Evolutionary conservation across 1,284 basidiomycete genomes (phyloP).

Genomic region (Phellopilus nigrolimitatus): DNA sequence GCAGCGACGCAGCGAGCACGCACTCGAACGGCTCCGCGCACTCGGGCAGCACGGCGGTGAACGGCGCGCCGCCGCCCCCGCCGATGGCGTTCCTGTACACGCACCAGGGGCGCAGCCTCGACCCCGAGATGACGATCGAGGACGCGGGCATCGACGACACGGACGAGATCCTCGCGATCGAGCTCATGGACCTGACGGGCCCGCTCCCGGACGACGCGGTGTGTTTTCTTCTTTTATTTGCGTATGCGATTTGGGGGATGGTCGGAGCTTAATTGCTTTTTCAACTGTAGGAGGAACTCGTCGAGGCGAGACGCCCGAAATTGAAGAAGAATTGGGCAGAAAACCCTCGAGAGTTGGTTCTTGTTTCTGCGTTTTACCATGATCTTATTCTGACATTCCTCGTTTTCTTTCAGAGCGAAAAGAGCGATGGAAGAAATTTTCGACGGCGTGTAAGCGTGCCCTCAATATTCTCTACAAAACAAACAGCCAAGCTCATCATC

Average conservation of each 20-base stretch:
- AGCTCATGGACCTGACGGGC: slow-evolving; percentile 79
- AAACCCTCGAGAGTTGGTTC: slow-evolving; percentile 62
- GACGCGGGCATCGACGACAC: slow-evolving; percentile 78
- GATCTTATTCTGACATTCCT: slow-evolving; percentile 15
- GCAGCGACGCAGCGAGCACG: slow-evolving; percentile 36
- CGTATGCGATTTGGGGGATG: slow-evolving; percentile 7
- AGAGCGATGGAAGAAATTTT: slow-evolving; percentile 74
- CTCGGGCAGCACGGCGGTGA: slow-evolving; percentile 22
- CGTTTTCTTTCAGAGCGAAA: slow-evolving; percentile 46
- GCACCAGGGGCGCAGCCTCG: slow-evolving; percentile 67
- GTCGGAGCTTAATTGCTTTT: slow-evolving; percentile 5
- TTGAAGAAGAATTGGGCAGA: slow-evolving; percentile 75
- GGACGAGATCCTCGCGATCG: slow-evolving; percentile 80
- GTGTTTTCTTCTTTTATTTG: slow-evolving; percentile 28
- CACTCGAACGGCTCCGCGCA: slow-evolving; percentile 15
- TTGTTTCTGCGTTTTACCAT: slow-evolving; percentile 5
- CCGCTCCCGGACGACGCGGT: slow-evolving; percentile 58
- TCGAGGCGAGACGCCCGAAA: slow-evolving; percentile 56
- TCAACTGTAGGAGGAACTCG: slow-evolving; percentile 51
- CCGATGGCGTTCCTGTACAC: slow-evolving; percentile 76
- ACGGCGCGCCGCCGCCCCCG: slow-evolving; percentile 30
- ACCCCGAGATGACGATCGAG: slow-evolving; percentile 76
- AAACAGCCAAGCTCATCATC: too few relatives aligned
- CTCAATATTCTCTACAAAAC: too few relatives aligned
- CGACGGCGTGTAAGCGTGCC: slow-evolving; percentile 56